Percentiles rank a stretch among this genome's conserved stretches.
phyloP scores from a whole-genome alignment of 805 yeast genomes.

The Torulaspora indica region DNA sequence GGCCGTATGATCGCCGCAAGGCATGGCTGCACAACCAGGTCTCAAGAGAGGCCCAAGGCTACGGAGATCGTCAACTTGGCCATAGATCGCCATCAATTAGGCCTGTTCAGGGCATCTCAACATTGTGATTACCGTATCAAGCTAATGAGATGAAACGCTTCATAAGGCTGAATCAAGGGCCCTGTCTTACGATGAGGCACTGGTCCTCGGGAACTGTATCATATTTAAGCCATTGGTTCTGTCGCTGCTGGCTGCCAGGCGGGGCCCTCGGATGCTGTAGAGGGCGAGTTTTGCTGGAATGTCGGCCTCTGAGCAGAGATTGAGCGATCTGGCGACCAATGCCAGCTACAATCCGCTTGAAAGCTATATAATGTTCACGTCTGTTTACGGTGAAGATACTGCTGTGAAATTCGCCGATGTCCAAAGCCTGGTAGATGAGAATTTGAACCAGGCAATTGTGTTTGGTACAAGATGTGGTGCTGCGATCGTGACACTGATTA shows the following conservation, averaged over 20 bases:
- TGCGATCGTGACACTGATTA: slow-evolving; percentile 43
- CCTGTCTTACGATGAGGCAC: neutral
- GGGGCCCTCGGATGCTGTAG: neutral
- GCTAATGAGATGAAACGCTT: slow-evolving; percentile 24
- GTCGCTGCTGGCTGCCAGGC: neutral
- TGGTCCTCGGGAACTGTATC: neutral
- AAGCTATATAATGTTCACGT: slow-evolving; percentile 39
- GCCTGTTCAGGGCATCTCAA: neutral
- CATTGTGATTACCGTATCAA: slow-evolving; percentile 24
- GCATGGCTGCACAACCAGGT: neutral
- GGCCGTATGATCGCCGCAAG: neutral
- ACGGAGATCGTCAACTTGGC: neutral
- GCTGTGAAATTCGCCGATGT: slow-evolving; percentile 41
- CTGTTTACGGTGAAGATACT: slow-evolving; percentile 39
- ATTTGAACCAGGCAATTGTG: slow-evolving; percentile 41
- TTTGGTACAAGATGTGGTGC: slow-evolving; percentile 60
- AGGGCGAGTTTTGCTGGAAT: neutral
- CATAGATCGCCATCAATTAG: neutral
- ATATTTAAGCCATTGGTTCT: slow-evolving; percentile 1
- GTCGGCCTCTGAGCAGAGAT: slow-evolving; percentile 1
- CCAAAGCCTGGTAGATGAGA: slow-evolving; percentile 37
- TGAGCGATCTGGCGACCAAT: slow-evolving; percentile 20
- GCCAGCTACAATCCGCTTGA: slow-evolving; percentile 26
- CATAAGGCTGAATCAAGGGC: neutral
- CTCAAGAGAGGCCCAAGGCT: too few species aligned